Evolutionary conservation across 2,329 filamentous ascomycete species (phyloP).

Genomic region (Rosellinia necatrix): DNA sequence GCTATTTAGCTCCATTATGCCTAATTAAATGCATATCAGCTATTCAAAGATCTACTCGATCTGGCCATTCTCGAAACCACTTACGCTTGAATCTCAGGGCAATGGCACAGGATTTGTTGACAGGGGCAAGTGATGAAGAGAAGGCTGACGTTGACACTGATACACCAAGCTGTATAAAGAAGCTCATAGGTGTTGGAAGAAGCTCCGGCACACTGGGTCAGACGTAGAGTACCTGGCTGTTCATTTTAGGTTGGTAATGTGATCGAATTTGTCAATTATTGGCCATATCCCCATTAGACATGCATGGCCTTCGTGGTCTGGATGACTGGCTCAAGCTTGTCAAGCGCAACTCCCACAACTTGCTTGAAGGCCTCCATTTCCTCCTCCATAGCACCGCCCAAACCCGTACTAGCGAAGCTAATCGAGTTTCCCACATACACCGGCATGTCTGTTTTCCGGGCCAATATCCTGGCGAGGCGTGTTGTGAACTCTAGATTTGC

Average conservation of each 20-base stretch:
- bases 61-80: too few relatives aligned
- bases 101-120: too few relatives aligned
- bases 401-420: constrained; percentile 71
- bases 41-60: too few relatives aligned
- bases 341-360: constrained; percentile 71
- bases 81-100: too few relatives aligned
- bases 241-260: neutral
- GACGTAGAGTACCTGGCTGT: too few relatives aligned
- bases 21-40: too few relatives aligned
- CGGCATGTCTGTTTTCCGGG: constrained; percentile 71
- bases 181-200: too few relatives aligned
- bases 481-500: constrained; percentile 84
- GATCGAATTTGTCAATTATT: neutral
- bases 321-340: constrained; percentile 51
- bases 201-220: too few relatives aligned
- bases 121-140: too few relatives aligned
- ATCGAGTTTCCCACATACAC: constrained; percentile 93
- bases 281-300: neutral
- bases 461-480: constrained; percentile 80
- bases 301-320: neutral
- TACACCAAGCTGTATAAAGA: too few relatives aligned
- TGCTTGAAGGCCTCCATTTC: constrained; percentile 87
- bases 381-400: constrained; percentile 85
- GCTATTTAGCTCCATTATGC: too few relatives aligned
- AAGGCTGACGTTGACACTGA: too few relatives aligned